Evolutionary conservation across 352 stramenopile genomes (phyloP), one percentile per base, ranked within the genome.

Genomic region (Phytophthora sansomeana): DNA sequence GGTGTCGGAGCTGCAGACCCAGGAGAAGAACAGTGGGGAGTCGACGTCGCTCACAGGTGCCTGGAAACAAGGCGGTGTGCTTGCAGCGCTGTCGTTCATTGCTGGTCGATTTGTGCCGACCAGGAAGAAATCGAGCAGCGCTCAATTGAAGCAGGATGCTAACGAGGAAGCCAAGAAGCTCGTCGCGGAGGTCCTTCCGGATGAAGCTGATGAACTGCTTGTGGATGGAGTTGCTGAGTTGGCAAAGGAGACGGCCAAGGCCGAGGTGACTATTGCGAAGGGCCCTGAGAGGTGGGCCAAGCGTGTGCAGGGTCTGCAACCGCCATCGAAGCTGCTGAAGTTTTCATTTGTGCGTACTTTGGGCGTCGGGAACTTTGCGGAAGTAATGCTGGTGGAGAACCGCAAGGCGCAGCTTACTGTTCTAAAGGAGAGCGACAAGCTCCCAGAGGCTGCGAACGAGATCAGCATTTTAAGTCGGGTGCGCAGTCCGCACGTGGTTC

Each of bases 401-500:
- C 71, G 71, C 29, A 75, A 69, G 24, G 66, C 58, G 13, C 41
- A 63, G 51, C 63, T 89, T 3, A 81, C 70, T 14, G 83, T 93
- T 28, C 72, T 95, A 13, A 95, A 95, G 57, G 86, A 95, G 66
- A 95, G 86, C 47, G 81, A 93, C 58, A 95, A 92, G 52, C 53
- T 95, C 17, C 76, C 77, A 33, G 83, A 92, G 57, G 86, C 86
- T 29, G 80, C 90, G 50, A 93, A 93, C 66, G 87, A 95, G 61
- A 89, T 91, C 42, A 81, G 67, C 33, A 62, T 92, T 11, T 69
- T 95, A 29, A 87, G 78, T 16, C 73, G 75, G 43, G 69, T 93
- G 24, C 61, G 67, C 13, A 91, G 61, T 46, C 78, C 85, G 5
- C 74, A 92, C 36, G 80, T 95, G 47, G 83, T 95, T 35, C 78